phyloP scores from a whole-genome alignment of 441 rosid genomes.

The Viola pubescens region DNA sequence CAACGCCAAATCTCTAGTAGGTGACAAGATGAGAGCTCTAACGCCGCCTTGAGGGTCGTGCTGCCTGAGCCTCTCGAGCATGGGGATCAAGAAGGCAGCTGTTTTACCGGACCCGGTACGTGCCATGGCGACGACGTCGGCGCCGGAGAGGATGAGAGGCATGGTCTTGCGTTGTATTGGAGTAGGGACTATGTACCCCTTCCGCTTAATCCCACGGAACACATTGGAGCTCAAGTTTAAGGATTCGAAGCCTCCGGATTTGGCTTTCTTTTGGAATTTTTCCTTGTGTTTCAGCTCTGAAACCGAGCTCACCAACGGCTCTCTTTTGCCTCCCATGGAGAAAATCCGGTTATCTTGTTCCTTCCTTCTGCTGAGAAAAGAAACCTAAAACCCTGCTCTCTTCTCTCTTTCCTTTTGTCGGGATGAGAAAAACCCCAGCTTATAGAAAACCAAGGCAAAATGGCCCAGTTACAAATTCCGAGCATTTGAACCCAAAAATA shows the following conservation, averaged over 20 bases:
- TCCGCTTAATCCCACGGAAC: slow-evolving; percentile 64
- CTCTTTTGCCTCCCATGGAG: slow-evolving; percentile 2
- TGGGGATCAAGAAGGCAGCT: slow-evolving; percentile 85
- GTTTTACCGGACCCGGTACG: slow-evolving; percentile 97
- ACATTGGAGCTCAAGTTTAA: slow-evolving; percentile 64
- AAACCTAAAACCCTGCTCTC: too few species aligned
- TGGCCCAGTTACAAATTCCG: too few species aligned
- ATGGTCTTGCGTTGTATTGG: slow-evolving; percentile 95
- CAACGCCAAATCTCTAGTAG: slow-evolving; percentile 85
- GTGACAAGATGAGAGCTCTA: slow-evolving; percentile 79
- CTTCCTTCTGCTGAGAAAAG: too few species aligned
- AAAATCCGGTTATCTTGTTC: too few species aligned
- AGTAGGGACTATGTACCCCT: slow-evolving; percentile 90
- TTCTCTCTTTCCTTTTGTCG: too few species aligned
- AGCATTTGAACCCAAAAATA: too few species aligned
- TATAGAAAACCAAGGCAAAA: too few species aligned
- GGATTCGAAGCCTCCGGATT: slow-evolving; percentile 94
- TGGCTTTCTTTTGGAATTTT: slow-evolving; percentile 68
- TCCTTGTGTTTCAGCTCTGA: slow-evolving; percentile 66
- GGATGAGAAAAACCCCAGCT: too few species aligned
- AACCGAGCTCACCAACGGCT: slow-evolving; percentile 55
- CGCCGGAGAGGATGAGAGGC: slow-evolving; percentile 83
- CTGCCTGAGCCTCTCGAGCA: slow-evolving; percentile 74
- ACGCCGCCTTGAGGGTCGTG: slow-evolving; percentile 74
- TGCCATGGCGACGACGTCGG: slow-evolving; percentile 95